These are phyloP conservation scores for Diaporthe ampelina DNA, from an alignment of 2,329 filamentous ascomycete genomes.

Conservation along the genomic window DNA sequence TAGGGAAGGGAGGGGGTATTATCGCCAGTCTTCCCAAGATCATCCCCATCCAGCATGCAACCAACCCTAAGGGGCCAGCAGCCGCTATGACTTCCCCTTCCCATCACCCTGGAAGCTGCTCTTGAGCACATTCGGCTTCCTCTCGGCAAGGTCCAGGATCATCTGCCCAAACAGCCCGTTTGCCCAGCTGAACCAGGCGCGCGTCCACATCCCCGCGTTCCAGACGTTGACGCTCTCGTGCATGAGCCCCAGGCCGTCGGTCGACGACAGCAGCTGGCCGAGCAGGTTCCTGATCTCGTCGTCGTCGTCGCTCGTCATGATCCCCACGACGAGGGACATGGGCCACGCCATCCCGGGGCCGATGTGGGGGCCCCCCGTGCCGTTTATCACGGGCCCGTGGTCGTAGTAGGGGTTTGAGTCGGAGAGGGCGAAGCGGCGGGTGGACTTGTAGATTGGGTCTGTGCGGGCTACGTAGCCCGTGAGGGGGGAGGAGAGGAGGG, in stretches of 20 bases:
- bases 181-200: slow-evolving; percentile 80
- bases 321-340: slow-evolving; percentile 77
- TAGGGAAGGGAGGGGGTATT: background rate
- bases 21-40: background rate
- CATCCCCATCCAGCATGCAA: too few relatives aligned
- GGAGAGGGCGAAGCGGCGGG: slow-evolving; percentile 75
- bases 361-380: slow-evolving; percentile 47
- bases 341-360: slow-evolving; percentile 76
- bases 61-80: too few relatives aligned
- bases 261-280: slow-evolving; percentile 68
- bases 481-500: slow-evolving; percentile 66
- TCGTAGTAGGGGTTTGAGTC: slow-evolving; percentile 73
- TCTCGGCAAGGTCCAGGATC: slow-evolving; percentile 79
- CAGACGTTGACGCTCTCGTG: slow-evolving; percentile 79
- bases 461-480: slow-evolving; percentile 64
- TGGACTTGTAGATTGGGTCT: slow-evolving; percentile 73
- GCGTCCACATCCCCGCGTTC: slow-evolving; percentile 69
- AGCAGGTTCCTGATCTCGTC: slow-evolving; percentile 71
- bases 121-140: slow-evolving; percentile 76
- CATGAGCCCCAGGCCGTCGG: slow-evolving; percentile 73
- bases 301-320: slow-evolving; percentile 75
- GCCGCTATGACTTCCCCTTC: background rate
- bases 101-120: slow-evolving; percentile 56
- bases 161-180: slow-evolving; percentile 91
- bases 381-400: slow-evolving; percentile 43